Conservation (phyloP, 2,329 filamentous ascomycete genomes). For the Epicoccum sorghinum region DNA sequence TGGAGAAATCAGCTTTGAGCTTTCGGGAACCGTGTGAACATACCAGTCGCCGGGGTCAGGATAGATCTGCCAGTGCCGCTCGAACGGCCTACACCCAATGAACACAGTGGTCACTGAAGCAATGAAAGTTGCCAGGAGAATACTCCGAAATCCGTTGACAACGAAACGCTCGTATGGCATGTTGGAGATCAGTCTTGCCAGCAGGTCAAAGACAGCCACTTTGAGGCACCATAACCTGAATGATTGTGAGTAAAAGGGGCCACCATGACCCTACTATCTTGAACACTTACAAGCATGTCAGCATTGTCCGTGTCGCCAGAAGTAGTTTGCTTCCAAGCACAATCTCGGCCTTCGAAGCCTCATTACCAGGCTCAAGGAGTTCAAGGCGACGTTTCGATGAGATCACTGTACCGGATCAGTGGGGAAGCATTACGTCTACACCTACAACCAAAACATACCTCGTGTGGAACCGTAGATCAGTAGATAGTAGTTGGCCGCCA, state of each 20-base stretch:
- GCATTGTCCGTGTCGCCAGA: slow-evolving; percentile 20
- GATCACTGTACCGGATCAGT: slow-evolving; percentile 12
- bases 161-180: slow-evolving; percentile 23
- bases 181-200: slow-evolving; percentile 22
- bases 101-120: slow-evolving; percentile 22
- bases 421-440: not conserved
- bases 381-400: slow-evolving; percentile 8
- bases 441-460: slow-evolving; percentile 3
- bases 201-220: slow-evolving; percentile 25
- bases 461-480: slow-evolving; percentile 25
- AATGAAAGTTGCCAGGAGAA: slow-evolving; percentile 18
- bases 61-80: slow-evolving; percentile 22
- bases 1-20: slow-evolving; percentile 4
- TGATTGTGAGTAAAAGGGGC: not conserved
- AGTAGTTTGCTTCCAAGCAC: slow-evolving; percentile 24
- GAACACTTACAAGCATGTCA: slow-evolving; percentile 21
- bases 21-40: not conserved
- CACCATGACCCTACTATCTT: no score
- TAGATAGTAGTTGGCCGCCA: slow-evolving; percentile 21
- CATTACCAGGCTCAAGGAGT: slow-evolving; percentile 12
- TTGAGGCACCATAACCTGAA: slow-evolving; percentile 26
- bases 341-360: not conserved
- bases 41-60: slow-evolving; percentile 28
- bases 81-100: slow-evolving; percentile 19
- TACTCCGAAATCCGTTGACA: slow-evolving; percentile 15